Conservation (phyloP, 192 early-diverging fungal species). For the Entomortierella parvispora region DNA sequence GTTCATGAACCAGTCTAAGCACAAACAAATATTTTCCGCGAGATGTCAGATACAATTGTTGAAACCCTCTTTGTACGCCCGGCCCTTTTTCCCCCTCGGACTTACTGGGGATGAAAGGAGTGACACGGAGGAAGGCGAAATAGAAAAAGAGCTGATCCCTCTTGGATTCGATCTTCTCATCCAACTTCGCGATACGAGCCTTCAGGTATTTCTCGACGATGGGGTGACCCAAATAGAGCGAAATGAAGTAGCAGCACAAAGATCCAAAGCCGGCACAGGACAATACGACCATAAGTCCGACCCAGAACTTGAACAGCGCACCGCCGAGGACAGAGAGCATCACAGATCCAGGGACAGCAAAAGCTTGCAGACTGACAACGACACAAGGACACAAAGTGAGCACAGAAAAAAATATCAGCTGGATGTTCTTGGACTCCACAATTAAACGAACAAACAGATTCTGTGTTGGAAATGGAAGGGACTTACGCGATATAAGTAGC, state of each 20-base stretch:
- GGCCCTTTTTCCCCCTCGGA: not conserved
- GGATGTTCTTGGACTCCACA: too few species aligned
- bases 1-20: slow-evolving; percentile 57
- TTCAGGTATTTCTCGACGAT: slow-evolving; percentile 60
- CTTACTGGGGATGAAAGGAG: slow-evolving; percentile 48
- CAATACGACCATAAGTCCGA: slow-evolving; percentile 52
- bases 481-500: slow-evolving; percentile 60
- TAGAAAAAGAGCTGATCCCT: slow-evolving; percentile 49
- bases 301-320: slow-evolving; percentile 63
- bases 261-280: slow-evolving; percentile 62
- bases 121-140: slow-evolving; percentile 49
- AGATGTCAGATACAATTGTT: too few species aligned
- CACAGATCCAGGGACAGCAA: slow-evolving; percentile 67
- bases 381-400: too few species aligned
- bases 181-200: slow-evolving; percentile 55
- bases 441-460: too few species aligned
- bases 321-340: slow-evolving; percentile 68
- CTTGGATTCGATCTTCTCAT: slow-evolving; percentile 56
- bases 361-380: slow-evolving; percentile 60
- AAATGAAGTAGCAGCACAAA: slow-evolving; percentile 61
- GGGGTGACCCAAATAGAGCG: slow-evolving; percentile 56
- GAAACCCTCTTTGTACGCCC: too few species aligned
- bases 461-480: not conserved
- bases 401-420: too few species aligned
- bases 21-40: not conserved